Evolutionary conservation across 2,329 filamentous ascomycete genomes (phyloP).

Genomic region (Xylaria sp.): DNA sequence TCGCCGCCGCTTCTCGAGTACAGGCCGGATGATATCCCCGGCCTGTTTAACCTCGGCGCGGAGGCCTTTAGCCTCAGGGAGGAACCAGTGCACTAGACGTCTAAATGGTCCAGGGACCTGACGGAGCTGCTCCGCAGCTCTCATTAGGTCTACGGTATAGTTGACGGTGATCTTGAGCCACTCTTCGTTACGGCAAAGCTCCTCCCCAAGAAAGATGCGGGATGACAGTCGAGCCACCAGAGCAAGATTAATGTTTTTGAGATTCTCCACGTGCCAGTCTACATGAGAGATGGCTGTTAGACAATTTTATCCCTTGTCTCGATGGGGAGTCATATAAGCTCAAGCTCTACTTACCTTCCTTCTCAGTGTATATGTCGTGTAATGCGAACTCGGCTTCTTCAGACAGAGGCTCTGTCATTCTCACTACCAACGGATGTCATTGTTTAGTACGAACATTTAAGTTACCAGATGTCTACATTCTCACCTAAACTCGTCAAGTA

Average conservation of each 20-base stretch:
- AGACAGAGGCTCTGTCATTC: conserved; percentile 3
- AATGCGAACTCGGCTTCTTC: conserved; percentile 6
- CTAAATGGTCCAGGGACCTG: not conserved
- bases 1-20: not conserved
- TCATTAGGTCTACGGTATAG: conserved; percentile 1
- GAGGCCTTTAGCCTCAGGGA: not conserved
- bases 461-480: not conserved
- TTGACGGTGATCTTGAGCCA: conserved; percentile 6
- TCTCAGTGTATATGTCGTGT: not conserved
- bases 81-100: not conserved
- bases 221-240: not conserved
- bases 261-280: conserved; percentile 1
- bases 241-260: not conserved
- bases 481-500: not conserved
- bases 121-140: not conserved
- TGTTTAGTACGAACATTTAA: not conserved
- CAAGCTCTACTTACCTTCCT: not conserved
- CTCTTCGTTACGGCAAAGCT: not conserved
- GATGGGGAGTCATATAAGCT: not conserved
- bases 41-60: not conserved
- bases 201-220: not conserved
- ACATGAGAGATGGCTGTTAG: not conserved
- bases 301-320: not conserved
- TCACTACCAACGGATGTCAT: not conserved
- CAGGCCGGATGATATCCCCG: not conserved